Evolutionary conservation across 495 filamentous ascomycete species (phyloP).

Genomic region (Xylaria bambusicola): DNA sequence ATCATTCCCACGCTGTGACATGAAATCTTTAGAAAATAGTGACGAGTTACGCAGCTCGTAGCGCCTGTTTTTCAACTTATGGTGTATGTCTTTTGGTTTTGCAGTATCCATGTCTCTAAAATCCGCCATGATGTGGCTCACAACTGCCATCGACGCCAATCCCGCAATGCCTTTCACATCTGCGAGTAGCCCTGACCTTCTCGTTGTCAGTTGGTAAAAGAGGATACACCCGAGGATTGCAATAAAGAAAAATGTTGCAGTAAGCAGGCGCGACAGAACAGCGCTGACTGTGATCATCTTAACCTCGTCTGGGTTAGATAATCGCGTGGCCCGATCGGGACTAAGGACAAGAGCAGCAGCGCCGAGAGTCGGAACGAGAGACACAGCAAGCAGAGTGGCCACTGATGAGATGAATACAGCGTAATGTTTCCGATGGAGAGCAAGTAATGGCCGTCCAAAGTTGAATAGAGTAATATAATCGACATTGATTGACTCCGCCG

Average conservation of each 20-base stretch:
- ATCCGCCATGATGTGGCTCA: constrained; percentile 70
- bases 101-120: constrained; percentile 72
- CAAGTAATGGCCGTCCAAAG: constrained; percentile 62
- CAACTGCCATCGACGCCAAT: constrained; percentile 71
- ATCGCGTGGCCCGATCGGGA: constrained; percentile 44
- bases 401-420: constrained; percentile 65
- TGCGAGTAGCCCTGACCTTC: constrained; percentile 63
- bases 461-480: constrained; percentile 69
- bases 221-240: constrained; percentile 60
- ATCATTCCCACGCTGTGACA: constrained; percentile 36
- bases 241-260: constrained; percentile 49
- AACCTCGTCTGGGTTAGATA: constrained; percentile 31
- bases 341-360: constrained; percentile 58
- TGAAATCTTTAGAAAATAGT: constrained; percentile 52
- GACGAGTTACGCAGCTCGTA: constrained; percentile 71
- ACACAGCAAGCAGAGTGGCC: constrained; percentile 62
- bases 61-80: constrained; percentile 61
- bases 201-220: constrained; percentile 57
- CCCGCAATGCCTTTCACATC: constrained; percentile 76
- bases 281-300: constrained; percentile 57
- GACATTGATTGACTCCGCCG: constrained; percentile 68
- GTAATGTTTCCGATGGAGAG: constrained; percentile 61
- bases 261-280: constrained; percentile 64
- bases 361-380: constrained; percentile 62
- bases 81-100: constrained; percentile 64